Evolutionary conservation across 2,329 filamentous ascomycete genomes (phyloP).

Genomic region (Colletotrichum cordylinicola): DNA sequence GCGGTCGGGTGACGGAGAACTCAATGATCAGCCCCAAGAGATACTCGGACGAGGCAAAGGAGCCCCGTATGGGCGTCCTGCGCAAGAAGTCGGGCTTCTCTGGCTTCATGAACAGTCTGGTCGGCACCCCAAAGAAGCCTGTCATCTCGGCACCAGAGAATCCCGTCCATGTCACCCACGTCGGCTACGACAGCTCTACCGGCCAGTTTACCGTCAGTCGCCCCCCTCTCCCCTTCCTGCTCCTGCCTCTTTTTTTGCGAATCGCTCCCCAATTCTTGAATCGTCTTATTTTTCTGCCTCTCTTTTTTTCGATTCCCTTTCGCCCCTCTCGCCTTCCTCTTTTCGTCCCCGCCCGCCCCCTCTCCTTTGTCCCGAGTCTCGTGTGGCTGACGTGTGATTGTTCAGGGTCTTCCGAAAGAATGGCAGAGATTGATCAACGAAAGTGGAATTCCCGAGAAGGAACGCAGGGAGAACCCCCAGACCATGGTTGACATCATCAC

Average conservation of each 20-base stretch:
- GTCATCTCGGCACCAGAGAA: conserved; percentile 98
- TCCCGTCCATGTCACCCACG: conserved; percentile 96
- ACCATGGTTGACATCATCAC: conserved; percentile 94
- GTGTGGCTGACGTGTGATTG: conserved; percentile 22
- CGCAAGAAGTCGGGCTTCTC: conserved; percentile 91
- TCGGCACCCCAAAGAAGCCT: conserved; percentile 86
- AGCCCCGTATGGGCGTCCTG: conserved; percentile 64
- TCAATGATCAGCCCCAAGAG: conserved; percentile 67
- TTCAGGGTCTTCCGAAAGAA: conserved; percentile 90
- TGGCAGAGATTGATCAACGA: conserved; percentile 97
- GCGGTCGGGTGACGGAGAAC: conserved; percentile 41
- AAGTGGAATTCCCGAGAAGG: conserved; percentile 94
- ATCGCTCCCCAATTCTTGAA: background rate
- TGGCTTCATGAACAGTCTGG: conserved; percentile 82
- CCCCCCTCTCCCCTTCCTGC: background rate
- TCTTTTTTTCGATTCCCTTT: background rate
- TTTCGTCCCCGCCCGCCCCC: background rate
- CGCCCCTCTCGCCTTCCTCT: conserved; percentile 15
- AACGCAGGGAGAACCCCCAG: conserved; percentile 93
- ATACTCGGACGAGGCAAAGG: conserved; percentile 79
- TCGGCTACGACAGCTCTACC: conserved; percentile 95
- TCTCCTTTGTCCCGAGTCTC: background rate
- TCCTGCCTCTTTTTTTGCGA: background rate
- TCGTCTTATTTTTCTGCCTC: background rate
- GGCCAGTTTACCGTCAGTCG: conserved; percentile 92